phyloP scores from a whole-genome alignment of 2,329 filamentous ascomycete genomes.

The Ceratocystis papillata region DNA sequence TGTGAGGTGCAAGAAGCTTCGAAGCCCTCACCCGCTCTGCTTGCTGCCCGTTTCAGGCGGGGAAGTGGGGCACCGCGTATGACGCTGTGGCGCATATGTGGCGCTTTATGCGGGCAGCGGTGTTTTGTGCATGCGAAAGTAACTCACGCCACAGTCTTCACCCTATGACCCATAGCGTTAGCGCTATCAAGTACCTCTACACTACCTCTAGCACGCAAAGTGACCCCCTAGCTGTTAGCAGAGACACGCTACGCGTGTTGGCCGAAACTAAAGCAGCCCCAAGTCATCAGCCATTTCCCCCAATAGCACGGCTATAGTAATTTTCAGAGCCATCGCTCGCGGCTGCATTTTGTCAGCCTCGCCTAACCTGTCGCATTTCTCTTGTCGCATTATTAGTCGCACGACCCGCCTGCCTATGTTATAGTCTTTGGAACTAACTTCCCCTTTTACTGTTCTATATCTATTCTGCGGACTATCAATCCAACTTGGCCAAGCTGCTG shows the following conservation, averaged over 20 bases:
- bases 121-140: neutral
- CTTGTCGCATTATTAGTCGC: constrained; percentile 32
- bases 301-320: constrained; percentile 1
- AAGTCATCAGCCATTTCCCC: neutral
- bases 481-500: neutral
- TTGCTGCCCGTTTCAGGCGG: constrained; percentile 22
- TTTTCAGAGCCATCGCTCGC: constrained; percentile 17
- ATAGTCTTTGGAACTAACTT: constrained; percentile 19
- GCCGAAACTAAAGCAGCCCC: neutral
- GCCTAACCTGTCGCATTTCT: constrained; percentile 27
- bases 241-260: constrained; percentile 23
- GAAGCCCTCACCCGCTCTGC: constrained; percentile 17
- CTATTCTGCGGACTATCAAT: neutral
- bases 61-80: constrained; percentile 23
- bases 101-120: neutral
- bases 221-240: constrained; percentile 11
- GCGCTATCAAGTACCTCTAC: constrained; percentile 14
- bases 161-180: neutral
- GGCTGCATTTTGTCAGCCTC: constrained; percentile 21
- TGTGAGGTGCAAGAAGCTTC: constrained; percentile 20
- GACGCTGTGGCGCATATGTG: constrained; percentile 23
- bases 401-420: constrained; percentile 31
- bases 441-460: neutral
- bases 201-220: neutral
- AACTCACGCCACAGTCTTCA: neutral